Percentiles rank a stretch among this genome's conserved stretches.
Conservation (phyloP, 2,329 filamentous ascomycete genomes). For the Magnaporthales sp. region DNA sequence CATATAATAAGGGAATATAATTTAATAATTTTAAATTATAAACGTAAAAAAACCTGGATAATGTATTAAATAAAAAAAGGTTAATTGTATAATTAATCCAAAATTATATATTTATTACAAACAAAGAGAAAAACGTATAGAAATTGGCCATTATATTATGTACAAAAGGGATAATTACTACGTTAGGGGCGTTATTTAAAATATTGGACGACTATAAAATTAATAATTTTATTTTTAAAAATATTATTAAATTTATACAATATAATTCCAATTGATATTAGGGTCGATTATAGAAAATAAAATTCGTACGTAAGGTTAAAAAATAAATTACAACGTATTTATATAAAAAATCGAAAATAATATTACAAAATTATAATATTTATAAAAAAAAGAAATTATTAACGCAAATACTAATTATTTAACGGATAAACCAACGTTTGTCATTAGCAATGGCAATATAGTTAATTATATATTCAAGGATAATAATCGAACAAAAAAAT, state of each 20-base stretch:
- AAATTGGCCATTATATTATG: no score
- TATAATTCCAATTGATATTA: neutral
- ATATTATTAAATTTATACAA: neutral
- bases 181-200: no score
- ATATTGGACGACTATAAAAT: neutral
- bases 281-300: neutral
- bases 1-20: no score
- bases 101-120: neutral
- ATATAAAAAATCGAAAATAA: neutral
- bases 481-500: no score
- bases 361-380: neutral
- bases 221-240: neutral
- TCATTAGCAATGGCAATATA: no score
- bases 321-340: neutral
- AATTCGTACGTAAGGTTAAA: neutral
- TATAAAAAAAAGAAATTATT: neutral
- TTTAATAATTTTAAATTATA: no score
- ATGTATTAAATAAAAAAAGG: no score
- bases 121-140: neutral
- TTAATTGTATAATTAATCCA: neutral
- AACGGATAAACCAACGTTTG: no score
- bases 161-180: no score
- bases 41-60: no score
- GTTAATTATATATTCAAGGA: no score
- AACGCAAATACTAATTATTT: neutral